Percentiles rank a stretch among this genome's conserved stretches.
phyloP scores from a whole-genome alignment of 2,329 filamentous ascomycete genomes.

The Arthrocladium fulminans region DNA sequence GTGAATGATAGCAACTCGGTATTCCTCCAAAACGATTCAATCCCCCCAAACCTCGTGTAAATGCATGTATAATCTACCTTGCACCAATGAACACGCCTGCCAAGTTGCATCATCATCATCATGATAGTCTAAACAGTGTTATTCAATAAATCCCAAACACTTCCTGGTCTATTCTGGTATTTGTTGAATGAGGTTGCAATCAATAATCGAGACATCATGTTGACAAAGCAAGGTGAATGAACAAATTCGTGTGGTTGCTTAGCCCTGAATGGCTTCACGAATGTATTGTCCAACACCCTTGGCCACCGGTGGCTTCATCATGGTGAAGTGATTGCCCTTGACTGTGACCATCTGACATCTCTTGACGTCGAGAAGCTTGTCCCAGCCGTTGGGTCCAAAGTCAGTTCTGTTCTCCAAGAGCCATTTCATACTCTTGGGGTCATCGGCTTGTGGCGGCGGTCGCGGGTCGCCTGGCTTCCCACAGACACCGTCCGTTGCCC shows the following conservation, averaged over 20 bases:
- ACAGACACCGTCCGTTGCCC: conserved; percentile 42
- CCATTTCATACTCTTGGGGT: conserved; percentile 43
- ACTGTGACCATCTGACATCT: conserved; percentile 28
- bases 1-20: background rate
- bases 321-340: conserved; percentile 34
- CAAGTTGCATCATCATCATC: background rate
- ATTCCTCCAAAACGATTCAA: background rate
- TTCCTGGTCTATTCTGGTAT: conserved; percentile 11
- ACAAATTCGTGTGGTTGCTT: conserved; percentile 10
- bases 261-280: conserved; percentile 17
- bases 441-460: conserved; percentile 33
- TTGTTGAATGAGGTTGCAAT: conserved; percentile 9
- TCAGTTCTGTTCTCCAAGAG: conserved; percentile 41
- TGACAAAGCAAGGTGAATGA: background rate
- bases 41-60: background rate
- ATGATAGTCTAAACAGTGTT: conserved; percentile 3
- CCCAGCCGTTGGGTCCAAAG: conserved; percentile 41
- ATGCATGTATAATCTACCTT: background rate
- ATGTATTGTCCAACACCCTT: conserved; percentile 23
- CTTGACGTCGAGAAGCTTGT: conserved; percentile 33
- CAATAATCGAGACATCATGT: conserved; percentile 5
- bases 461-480: conserved; percentile 33
- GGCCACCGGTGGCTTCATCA: conserved; percentile 30
- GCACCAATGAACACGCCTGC: background rate
- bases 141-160: conserved; percentile 8